Evolutionary conservation across 1,284 basidiomycete species (phyloP).

Genomic region (Ustilago nuda): DNA sequence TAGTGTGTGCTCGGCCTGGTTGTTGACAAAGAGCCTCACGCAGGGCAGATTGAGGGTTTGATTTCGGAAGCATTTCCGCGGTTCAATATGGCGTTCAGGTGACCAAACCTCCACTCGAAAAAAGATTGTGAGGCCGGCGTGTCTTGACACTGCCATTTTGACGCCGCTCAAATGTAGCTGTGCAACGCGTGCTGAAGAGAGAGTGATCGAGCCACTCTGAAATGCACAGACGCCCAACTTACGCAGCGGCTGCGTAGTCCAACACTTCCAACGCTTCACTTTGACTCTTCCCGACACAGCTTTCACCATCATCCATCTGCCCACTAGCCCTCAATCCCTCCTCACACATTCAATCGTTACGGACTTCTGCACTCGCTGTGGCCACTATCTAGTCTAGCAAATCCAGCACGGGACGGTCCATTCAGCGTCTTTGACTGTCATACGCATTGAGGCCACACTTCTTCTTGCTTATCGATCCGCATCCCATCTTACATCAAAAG

Average conservation of each 20-base stretch:
- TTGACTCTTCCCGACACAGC: neutral
- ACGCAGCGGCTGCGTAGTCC: slow-evolving; percentile 18
- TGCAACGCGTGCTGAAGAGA: slow-evolving; percentile 10
- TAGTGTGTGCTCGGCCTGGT: neutral
- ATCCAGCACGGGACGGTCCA: no score
- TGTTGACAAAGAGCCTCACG: neutral
- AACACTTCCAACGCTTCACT: slow-evolving; percentile 4
- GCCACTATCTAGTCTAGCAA: no score
- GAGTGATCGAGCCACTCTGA: slow-evolving; percentile 12
- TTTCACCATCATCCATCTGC: neutral
- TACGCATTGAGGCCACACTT: no score
- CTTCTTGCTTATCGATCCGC: no score
- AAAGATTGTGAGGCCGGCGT: neutral
- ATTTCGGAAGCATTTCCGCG: neutral
- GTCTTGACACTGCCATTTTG: neutral
- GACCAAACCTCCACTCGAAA: neutral
- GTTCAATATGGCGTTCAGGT: neutral
- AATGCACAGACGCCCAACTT: slow-evolving; percentile 22
- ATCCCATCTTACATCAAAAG: neutral
- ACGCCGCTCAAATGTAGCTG: neutral
- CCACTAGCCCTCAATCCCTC: neutral
- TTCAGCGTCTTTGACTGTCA: no score
- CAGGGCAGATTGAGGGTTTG: neutral
- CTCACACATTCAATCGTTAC: neutral
- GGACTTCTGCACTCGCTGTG: no score